Evolutionary conservation across 768 basidiomycete genomes (phyloP), one percentile per base, ranked within the genome.

Genomic region (Chalciporus piperatus): DNA sequence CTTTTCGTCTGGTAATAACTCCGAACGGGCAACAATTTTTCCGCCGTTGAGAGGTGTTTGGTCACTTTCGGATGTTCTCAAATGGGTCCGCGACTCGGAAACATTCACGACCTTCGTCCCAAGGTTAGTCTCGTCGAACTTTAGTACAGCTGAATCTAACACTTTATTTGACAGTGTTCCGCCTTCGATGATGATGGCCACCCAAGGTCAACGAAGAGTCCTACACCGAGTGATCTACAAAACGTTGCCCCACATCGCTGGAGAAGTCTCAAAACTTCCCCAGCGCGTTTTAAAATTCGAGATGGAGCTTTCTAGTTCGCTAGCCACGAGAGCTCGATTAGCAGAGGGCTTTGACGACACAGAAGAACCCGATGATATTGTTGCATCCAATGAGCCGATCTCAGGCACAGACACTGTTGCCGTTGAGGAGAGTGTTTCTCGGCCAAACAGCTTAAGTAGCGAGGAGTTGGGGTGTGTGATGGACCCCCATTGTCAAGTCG

Each of bases 211-310:
- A 45, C 74, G 72, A 47, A 69, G 55, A 45, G 47, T 71, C 28
- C 52, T 79, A 9, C 80, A 77, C 51, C 76, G 82, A 20, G 60
- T 84, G 10, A 54, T 77, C 41, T 84, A 84, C 58, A 74, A 62
- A 51, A 69, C 73, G 3, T 51, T 73, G 25, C 64, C 66, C 8
- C 50, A 51, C 28, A 28, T 27, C 19, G 38, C 46, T 39, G 56
- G 28, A 25, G 55, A 58, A 13, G 33, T 4, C 27, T 49, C 47
- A 25, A 41, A 41, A n/a, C 19, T 25, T 33, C 57, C 51, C 22
- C 60, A 52, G 0, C 59, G 65, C 17, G 55, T 69, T 30, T 57
- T 80, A 27, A 73, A 71, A 46, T 72, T 76, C 41, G 78, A 80
- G 60, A 58, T 77, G 38, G 64, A 67, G 25, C 60, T 73, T 43